A percentile compares a stretch with the other conserved stretches of the same genome.
phyloP scores from a whole-genome alignment of 176 grass and related monocot species.

The Metroxylon sagu region DNA sequence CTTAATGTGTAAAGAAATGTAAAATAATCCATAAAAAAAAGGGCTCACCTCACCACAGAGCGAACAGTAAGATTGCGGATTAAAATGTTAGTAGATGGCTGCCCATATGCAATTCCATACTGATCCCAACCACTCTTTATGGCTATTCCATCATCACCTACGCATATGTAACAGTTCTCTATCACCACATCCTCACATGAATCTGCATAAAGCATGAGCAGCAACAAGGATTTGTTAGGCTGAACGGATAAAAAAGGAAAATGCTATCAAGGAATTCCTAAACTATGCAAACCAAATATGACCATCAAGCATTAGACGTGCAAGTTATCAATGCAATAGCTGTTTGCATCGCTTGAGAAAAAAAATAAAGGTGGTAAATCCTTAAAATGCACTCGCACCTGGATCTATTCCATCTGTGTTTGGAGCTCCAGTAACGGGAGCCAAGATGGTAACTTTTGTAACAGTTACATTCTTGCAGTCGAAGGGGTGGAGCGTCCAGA shows the following conservation, averaged over 20 bases:
- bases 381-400: conserved; percentile 33
- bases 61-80: conserved; percentile 63
- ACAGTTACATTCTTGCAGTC: conserved; percentile 91
- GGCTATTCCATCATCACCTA: conserved; percentile 92
- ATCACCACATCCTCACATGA: conserved; percentile 84
- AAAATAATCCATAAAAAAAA: too few species aligned
- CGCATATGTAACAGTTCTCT: conserved; percentile 95
- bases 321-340: too few species aligned
- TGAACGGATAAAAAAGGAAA: too few species aligned
- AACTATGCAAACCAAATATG: too few species aligned
- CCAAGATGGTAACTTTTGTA: conserved; percentile 78
- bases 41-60: conserved; percentile 65
- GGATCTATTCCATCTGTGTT: conserved; percentile 98
- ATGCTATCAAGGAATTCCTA: too few species aligned
- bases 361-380: too few species aligned
- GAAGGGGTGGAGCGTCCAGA: conserved; percentile 95
- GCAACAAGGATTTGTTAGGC: neutral
- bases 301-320: too few species aligned
- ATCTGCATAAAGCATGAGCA: conserved; percentile 32
- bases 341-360: too few species aligned
- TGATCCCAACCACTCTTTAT: conserved; percentile 98
- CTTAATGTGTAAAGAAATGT: too few species aligned
- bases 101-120: conserved; percentile 80
- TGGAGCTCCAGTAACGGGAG: conserved; percentile 78
- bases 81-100: conserved; percentile 64